Conservation (phyloP, 352 stramenopile genomes). For the Elongisporangium anandrum region DNA sequence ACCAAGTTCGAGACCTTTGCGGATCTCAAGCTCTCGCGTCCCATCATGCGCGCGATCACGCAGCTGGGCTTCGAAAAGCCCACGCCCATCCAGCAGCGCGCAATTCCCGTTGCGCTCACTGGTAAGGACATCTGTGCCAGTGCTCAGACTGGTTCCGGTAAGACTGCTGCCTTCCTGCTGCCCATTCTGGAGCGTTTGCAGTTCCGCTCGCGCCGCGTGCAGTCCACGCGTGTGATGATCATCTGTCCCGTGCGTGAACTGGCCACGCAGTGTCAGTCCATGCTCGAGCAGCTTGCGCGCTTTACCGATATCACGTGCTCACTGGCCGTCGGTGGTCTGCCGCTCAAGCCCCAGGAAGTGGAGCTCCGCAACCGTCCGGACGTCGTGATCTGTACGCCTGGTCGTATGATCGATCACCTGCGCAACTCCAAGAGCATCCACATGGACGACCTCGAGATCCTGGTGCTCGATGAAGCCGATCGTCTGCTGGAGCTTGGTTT, state of each 20-base stretch:
- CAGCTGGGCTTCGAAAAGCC: slow-evolving; percentile 96
- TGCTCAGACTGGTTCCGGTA: slow-evolving; percentile 96
- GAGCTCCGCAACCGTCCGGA: slow-evolving; percentile 95
- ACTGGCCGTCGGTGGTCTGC: slow-evolving; percentile 93
- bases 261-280: slow-evolving; percentile 94
- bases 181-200: slow-evolving; percentile 97
- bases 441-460: slow-evolving; percentile 97
- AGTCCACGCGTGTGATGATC: slow-evolving; percentile 94
- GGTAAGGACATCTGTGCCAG: slow-evolving; percentile 98
- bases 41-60: slow-evolving; percentile 95
- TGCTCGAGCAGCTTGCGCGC: slow-evolving; percentile 93
- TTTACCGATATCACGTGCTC: slow-evolving; percentile 94
- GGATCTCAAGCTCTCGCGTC: slow-evolving; percentile 96
- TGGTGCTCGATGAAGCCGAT: slow-evolving; percentile 95
- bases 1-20: slow-evolving; percentile 92
- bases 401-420: slow-evolving; percentile 97
- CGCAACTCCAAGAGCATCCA: slow-evolving; percentile 96
- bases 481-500: slow-evolving; percentile 98
- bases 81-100: slow-evolving; percentile 92
- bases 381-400: slow-evolving; percentile 97
- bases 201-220: slow-evolving; percentile 84
- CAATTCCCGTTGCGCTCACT: slow-evolving; percentile 92
- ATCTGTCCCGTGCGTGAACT: slow-evolving; percentile 97
- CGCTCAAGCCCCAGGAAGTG: slow-evolving; percentile 90
- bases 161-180: slow-evolving; percentile 98